A percentile compares a stretch with the other conserved stretches of the same genome.
These are phyloP conservation scores for Vitis hybrid DNA, from an alignment of 177 flowering plant genomes.

Conservation along the genomic window DNA sequence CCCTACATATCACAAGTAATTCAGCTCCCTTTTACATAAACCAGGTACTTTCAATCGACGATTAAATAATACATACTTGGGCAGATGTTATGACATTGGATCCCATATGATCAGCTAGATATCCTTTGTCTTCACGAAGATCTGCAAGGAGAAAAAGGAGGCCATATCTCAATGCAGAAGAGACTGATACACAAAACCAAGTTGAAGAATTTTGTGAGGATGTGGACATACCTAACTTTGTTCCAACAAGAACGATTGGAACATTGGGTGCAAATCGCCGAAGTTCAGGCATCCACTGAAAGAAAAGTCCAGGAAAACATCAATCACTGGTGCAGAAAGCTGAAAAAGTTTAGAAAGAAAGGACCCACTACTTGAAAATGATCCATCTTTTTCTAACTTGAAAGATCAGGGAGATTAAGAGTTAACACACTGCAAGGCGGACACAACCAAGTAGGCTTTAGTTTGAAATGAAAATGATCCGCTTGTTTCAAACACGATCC, in stretches of 20 bases:
- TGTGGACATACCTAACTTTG: constrained; percentile 69
- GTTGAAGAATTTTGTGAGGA: neutral
- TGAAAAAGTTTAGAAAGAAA: constrained; percentile 2
- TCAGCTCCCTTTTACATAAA: constrained; percentile 2
- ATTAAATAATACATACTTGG: constrained; percentile 45
- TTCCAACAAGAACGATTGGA: constrained; percentile 96
- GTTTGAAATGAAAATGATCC: constrained; percentile 16
- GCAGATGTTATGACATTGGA: constrained; percentile 68
- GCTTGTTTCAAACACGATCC: constrained; percentile 17
- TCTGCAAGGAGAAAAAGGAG: constrained; percentile 39
- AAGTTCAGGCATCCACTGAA: constrained; percentile 99
- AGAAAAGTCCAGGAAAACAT: constrained; percentile 2
- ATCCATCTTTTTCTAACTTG: neutral
- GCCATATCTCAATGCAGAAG: neutral
- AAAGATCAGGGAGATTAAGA: neutral
- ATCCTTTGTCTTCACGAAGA: constrained; percentile 82
- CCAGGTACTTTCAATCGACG: neutral
- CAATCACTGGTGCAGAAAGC: neutral
- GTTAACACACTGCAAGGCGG: neutral
- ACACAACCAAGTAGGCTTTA: constrained; percentile 8
- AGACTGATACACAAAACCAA: neutral
- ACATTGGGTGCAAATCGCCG: constrained; percentile 96
- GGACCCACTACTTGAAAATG: neutral
- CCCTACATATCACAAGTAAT: constrained; percentile 46
- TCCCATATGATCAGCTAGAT: constrained; percentile 70